Evolutionary conservation across 352 stramenopile species (phyloP).

Genomic region (Plasmopara viticola): DNA sequence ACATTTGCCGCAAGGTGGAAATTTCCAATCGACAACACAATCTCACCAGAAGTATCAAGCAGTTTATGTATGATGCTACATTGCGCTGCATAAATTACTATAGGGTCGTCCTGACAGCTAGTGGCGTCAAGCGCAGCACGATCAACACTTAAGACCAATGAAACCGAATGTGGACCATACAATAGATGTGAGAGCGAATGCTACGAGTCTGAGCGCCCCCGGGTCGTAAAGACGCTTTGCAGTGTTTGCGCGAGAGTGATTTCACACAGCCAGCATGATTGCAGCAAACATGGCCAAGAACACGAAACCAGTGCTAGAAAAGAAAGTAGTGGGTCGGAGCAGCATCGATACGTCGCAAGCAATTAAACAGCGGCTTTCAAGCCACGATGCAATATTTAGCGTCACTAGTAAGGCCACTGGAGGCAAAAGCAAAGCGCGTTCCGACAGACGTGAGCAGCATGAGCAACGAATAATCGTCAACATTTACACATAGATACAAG

Average conservation of each 20-base stretch:
- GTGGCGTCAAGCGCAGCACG: no score
- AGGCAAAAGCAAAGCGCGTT: slow-evolving; percentile 30
- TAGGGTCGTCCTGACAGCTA: slow-evolving; percentile 4
- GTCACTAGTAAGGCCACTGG: no score
- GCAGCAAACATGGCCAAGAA: slow-evolving; percentile 22
- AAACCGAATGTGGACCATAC: slow-evolving; percentile 23
- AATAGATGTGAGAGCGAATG: slow-evolving; percentile 16
- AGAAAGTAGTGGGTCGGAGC: slow-evolving; percentile 16
- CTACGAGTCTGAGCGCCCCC: slow-evolving; percentile 13
- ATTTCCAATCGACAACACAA: no score
- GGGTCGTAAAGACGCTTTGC: background rate
- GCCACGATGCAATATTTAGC: slow-evolving; percentile 28
- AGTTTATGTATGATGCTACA: slow-evolving; percentile 30
- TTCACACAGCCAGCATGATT: slow-evolving; percentile 4
- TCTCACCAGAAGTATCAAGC: slow-evolving; percentile 34
- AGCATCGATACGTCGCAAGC: slow-evolving; percentile 6
- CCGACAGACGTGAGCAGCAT: slow-evolving; percentile 39
- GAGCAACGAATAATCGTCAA: slow-evolving; percentile 45
- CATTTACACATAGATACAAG: slow-evolving; percentile 2
- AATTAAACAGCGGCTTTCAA: background rate
- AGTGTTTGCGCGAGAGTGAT: slow-evolving; percentile 3
- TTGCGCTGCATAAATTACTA: slow-evolving; percentile 6
- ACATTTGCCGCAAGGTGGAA: no score
- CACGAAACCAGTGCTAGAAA: slow-evolving; percentile 16
- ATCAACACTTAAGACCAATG: slow-evolving; percentile 7